Percentiles rank a stretch among this genome's conserved stretches.
These are phyloP conservation scores for Penstemon davidsonii DNA, from an alignment of 257 asterid genomes.

Conservation along the genomic window DNA sequence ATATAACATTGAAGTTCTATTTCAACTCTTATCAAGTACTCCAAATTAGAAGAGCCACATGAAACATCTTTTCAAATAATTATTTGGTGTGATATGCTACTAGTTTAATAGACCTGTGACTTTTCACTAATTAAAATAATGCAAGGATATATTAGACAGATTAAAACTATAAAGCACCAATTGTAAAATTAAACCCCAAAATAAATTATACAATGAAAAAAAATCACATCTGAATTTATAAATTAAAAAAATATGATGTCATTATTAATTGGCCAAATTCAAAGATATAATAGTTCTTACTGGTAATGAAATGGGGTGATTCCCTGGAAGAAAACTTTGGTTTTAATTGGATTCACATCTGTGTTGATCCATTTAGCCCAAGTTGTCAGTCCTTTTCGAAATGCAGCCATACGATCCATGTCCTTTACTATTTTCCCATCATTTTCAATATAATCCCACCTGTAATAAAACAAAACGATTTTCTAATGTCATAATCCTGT, in stretches of 20 bases:
- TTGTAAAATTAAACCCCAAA: too few species aligned
- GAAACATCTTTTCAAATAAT: too few species aligned
- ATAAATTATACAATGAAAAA: too few species aligned
- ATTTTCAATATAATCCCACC: constrained; percentile 57
- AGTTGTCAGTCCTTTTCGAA: constrained; percentile 42
- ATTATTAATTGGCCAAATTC: background rate
- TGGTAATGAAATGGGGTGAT: constrained; percentile 58
- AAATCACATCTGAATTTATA: background rate
- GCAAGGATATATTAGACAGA: too few species aligned
- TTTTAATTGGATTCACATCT: constrained; percentile 39
- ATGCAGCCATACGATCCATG: constrained; percentile 69
- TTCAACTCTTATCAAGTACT: too few species aligned
- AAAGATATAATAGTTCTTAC: constrained; percentile 37
- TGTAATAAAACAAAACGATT: constrained; percentile 16
- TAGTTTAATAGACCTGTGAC: too few species aligned
- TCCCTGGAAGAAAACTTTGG: constrained; percentile 67
- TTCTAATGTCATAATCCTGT: too few species aligned
- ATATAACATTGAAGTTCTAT: too few species aligned
- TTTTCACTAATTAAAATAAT: too few species aligned
- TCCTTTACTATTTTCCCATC: constrained; percentile 50
- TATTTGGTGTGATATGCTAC: too few species aligned
- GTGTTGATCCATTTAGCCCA: constrained; percentile 65
- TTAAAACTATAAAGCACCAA: too few species aligned
- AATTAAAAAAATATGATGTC: background rate
- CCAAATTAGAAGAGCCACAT: too few species aligned